These are phyloP conservation scores for Chlorencoelia australis DNA, from an alignment of 2,329 filamentous ascomycete species.

Conservation along the genomic window DNA sequence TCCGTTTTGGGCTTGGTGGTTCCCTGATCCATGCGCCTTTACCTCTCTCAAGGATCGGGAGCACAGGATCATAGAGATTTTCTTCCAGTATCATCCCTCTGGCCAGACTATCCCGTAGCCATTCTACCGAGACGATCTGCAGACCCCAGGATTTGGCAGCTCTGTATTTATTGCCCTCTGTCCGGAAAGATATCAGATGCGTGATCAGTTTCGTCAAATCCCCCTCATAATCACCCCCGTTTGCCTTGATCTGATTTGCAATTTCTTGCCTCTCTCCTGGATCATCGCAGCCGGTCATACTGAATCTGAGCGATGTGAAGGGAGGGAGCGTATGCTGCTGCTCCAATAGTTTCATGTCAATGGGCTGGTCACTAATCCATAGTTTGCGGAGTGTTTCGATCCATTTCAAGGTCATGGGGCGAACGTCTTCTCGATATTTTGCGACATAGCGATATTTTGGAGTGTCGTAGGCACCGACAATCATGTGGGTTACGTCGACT, in stretches of 20 bases:
- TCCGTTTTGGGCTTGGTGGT: conserved; percentile 35
- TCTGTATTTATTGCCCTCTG: conserved; percentile 81
- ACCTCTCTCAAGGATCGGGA: conserved; percentile 63
- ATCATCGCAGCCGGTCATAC: conserved; percentile 61
- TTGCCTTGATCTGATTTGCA: conserved; percentile 48
- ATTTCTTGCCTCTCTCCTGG: conserved; percentile 58
- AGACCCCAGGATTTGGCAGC: conserved; percentile 79
- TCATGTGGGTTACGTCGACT: conserved; percentile 88
- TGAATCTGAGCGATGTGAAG: conserved; percentile 54
- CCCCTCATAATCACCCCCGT: conserved; percentile 78
- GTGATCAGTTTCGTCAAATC: conserved; percentile 81
- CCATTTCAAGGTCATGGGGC: conserved; percentile 74
- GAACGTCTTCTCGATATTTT: conserved; percentile 75
- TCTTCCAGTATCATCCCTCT: conserved; percentile 90
- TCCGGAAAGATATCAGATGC: conserved; percentile 71
- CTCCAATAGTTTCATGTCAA: conserved; percentile 64
- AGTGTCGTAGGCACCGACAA: conserved; percentile 82
- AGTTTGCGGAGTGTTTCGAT: conserved; percentile 66
- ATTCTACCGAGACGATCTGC: conserved; percentile 69
- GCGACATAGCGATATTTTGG: conserved; percentile 95
- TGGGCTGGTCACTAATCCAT: conserved; percentile 72
- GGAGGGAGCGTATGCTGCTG: conserved; percentile 51
- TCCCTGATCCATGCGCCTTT: conserved; percentile 62
- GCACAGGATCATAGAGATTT: conserved; percentile 65
- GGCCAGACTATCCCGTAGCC: conserved; percentile 74